Evolutionary conservation across 306 rosid species (phyloP).

Genomic region (Hippophae rhamnoides): DNA sequence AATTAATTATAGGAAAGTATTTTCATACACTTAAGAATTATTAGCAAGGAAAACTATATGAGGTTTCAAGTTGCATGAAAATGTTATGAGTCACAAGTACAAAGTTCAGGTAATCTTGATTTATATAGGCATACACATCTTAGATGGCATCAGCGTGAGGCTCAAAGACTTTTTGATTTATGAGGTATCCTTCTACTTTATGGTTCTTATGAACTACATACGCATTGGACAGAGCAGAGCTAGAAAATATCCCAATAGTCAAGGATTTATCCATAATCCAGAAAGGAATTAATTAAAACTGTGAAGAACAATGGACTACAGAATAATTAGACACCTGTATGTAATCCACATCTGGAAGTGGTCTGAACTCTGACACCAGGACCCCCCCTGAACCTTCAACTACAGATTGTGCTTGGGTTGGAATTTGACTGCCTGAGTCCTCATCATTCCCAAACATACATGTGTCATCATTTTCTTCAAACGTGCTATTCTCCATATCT

Average conservation of each 20-base stretch:
- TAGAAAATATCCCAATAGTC: no score
- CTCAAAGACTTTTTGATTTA: no score
- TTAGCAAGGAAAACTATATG: no score
- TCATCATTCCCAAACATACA: conserved; percentile 65
- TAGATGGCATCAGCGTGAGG: no score
- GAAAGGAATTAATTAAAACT: background rate
- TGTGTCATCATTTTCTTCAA: conserved; percentile 26
- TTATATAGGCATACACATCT: no score
- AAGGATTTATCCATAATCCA: background rate
- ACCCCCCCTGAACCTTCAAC: conserved; percentile 69
- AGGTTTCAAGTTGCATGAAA: no score
- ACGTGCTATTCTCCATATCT: conserved; percentile 15
- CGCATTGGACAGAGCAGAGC: no score
- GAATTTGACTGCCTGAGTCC: conserved; percentile 53
- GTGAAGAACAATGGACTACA: background rate
- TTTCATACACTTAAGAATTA: no score
- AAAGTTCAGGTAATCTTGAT: no score
- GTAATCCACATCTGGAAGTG: conserved; percentile 84
- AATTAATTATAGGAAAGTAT: no score
- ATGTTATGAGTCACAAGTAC: no score
- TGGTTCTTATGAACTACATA: background rate
- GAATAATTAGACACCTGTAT: conserved; percentile 53
- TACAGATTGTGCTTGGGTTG: conserved; percentile 77
- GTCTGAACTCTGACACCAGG: conserved; percentile 52
- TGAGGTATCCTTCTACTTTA: background rate